Evolutionary conservation across 2,329 filamentous ascomycete species (phyloP).

Genomic region (Tympanopsis confertula): DNA sequence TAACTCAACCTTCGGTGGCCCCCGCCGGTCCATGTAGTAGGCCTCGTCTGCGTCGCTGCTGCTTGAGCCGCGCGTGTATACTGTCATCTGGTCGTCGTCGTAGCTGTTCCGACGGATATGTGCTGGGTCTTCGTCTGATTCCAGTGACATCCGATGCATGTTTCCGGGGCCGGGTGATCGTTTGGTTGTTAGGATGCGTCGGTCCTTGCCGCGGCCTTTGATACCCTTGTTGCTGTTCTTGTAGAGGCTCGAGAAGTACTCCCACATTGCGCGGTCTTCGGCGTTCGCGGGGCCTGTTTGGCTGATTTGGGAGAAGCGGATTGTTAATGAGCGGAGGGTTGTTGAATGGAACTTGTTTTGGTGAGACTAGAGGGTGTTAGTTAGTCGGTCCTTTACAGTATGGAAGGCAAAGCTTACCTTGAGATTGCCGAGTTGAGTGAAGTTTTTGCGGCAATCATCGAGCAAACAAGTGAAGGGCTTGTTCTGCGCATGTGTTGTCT

Average conservation of each 20-base stretch:
- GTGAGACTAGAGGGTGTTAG: constrained; percentile 49
- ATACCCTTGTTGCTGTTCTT: constrained; percentile 98
- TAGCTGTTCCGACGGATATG: too few species aligned
- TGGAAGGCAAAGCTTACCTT: constrained; percentile 51
- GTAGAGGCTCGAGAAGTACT: constrained; percentile 79
- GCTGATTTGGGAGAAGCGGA: constrained; percentile 54
- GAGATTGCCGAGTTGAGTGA: constrained; percentile 82
- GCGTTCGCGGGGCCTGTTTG: constrained; percentile 53
- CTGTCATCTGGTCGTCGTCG: too few species aligned
- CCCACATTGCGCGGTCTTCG: constrained; percentile 64
- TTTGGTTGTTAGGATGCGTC: too few species aligned
- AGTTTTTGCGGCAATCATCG: constrained; percentile 75
- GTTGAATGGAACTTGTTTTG: constrained; percentile 84
- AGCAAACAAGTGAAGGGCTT: constrained; percentile 75
- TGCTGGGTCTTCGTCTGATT: too few species aligned
- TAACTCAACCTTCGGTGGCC: too few species aligned
- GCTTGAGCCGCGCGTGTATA: too few species aligned
- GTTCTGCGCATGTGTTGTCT: constrained; percentile 64
- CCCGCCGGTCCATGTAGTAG: too few species aligned
- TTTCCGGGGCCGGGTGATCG: too few species aligned
- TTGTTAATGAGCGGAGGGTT: constrained; percentile 59
- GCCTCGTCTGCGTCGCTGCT: too few species aligned
- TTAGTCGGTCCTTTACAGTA: too few species aligned
- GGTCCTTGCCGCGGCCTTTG: constrained; percentile 83
- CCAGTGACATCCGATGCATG: too few species aligned